phyloP scores from a whole-genome alignment of 2,329 filamentous ascomycete species.

The Cercospora sp. region DNA sequence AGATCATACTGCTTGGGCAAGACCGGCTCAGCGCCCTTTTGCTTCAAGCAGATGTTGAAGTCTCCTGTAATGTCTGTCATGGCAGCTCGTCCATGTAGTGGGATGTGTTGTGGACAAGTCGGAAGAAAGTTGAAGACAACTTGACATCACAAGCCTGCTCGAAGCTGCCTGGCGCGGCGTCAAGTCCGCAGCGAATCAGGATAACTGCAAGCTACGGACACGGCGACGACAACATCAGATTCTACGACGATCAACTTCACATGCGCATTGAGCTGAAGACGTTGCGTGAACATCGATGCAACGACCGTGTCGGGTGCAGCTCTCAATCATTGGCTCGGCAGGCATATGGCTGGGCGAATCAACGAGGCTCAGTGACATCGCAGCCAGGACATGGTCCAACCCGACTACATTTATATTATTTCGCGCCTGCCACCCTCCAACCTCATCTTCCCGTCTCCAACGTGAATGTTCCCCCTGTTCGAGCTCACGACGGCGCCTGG shows the following conservation, averaged over 20 bases:
- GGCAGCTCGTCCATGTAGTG: constrained; percentile 9
- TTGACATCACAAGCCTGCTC: constrained; percentile 14
- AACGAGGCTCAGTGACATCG: too few species aligned
- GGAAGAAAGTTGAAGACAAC: constrained; percentile 12
- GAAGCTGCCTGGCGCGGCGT: neutral
- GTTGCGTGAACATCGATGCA: too few species aligned
- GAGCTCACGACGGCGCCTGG: neutral
- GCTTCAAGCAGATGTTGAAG: constrained; percentile 68
- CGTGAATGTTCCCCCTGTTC: neutral
- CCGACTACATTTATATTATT: too few species aligned
- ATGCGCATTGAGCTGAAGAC: too few species aligned
- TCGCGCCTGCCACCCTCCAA: too few species aligned
- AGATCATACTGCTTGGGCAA: constrained; percentile 46
- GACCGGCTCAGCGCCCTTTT: constrained; percentile 55
- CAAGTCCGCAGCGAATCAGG: neutral
- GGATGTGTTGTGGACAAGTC: neutral
- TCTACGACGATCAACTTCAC: too few species aligned
- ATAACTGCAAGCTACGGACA: too few species aligned
- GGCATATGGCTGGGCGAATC: too few species aligned
- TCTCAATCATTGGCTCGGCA: too few species aligned
- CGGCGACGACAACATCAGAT: too few species aligned
- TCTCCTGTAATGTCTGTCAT: constrained; percentile 64
- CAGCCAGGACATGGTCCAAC: too few species aligned
- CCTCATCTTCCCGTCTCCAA: neutral
- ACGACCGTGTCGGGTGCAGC: too few species aligned